Evolutionary conservation across 148 eudicot genomes (phyloP), one percentile per base, ranked within the genome.

Genomic region (Pharnaceum exiguum): DNA sequence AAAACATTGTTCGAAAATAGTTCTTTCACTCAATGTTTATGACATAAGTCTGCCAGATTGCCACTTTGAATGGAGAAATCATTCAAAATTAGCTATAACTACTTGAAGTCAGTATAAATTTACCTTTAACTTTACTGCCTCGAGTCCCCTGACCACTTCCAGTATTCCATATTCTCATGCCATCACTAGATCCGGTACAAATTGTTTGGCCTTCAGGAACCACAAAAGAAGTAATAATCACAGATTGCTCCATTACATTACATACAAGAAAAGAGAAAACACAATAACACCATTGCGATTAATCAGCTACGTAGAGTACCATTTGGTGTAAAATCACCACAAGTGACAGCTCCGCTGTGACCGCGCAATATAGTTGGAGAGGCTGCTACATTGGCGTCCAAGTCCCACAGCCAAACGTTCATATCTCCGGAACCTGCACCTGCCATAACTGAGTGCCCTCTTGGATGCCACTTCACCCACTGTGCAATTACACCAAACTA

Each of bases 91-190:
- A 10, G 17, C n/a, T 15, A 50, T 17, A 29, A n/a, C 2, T n/a
- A n/a, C 55, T 15, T 28, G 16, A 28, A 27, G 32, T 12, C n/a
- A n/a, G n/a, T n/a, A n/a, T n/a, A n/a, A n/a, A 26, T 16, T 10
- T 31, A 51, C 55, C 55, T 29, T 15, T 30, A 51, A 51, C 7
- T n/a, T n/a, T n/a, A n/a, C n/a, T n/a, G n/a, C n/a, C n/a, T n/a
- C n/a, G n/a, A 16, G 9, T 22, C 3, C 11, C 16, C 9, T 32
- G n/a, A 52, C 40, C 57, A 32, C 40, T 52, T 31, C 2, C 2
- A 15, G 11, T 3, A 39, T 39, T 52, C 40, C 40, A 52, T 32
- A 51, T 17, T 28, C 36, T 50, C 18, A 50, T 5, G 35, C 21
- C 7, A 36, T 29, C 35, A 19, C 2, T 12, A n/a, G 36, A 50